These are phyloP conservation scores for Cryptococcus floricola DNA, from an alignment of 1,284 basidiomycete species.

Conservation along the genomic window DNA sequence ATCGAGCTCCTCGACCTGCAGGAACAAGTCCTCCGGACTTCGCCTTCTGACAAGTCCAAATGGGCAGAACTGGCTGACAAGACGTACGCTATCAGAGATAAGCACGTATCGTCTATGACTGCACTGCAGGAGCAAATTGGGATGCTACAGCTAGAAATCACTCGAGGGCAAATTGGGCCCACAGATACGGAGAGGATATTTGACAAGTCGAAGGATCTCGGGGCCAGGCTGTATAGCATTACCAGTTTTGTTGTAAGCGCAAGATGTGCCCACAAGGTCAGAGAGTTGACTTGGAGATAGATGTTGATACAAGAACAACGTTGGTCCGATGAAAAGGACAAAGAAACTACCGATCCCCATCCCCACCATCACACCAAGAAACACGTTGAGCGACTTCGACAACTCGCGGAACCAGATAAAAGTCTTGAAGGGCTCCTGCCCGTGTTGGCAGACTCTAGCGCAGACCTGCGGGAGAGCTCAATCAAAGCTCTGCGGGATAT, in stretches of 20 bases:
- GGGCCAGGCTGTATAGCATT: slow-evolving; percentile 32
- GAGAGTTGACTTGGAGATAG: slow-evolving; percentile 7
- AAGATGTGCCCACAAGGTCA: too few relatives aligned
- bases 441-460: slow-evolving; percentile 52
- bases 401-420: slow-evolving; percentile 14
- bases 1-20: slow-evolving; percentile 41
- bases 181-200: slow-evolving; percentile 45
- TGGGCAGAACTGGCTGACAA: slow-evolving; percentile 32
- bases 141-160: slow-evolving; percentile 51
- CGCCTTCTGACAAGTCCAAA: slow-evolving; percentile 22
- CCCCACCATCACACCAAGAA: slow-evolving; percentile 7
- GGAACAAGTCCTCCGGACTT: slow-evolving; percentile 33
- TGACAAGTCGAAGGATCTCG: slow-evolving; percentile 37
- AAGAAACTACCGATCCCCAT: slow-evolving; percentile 15
- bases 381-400: slow-evolving; percentile 9
- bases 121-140: slow-evolving; percentile 32
- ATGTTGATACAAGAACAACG: slow-evolving; percentile 34
- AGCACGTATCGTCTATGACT: slow-evolving; percentile 26
- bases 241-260: slow-evolving; percentile 35
- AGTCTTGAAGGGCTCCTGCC: slow-evolving; percentile 52
- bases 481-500: slow-evolving; percentile 46
- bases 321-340: slow-evolving; percentile 5
- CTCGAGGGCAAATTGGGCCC: slow-evolving; percentile 47
- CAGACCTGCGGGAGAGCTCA: slow-evolving; percentile 51
- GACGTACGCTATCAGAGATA: slow-evolving; percentile 19